These are phyloP conservation scores for Alternaria triticina DNA, from an alignment of 2,329 filamentous ascomycete genomes.

Conservation along the genomic window DNA sequence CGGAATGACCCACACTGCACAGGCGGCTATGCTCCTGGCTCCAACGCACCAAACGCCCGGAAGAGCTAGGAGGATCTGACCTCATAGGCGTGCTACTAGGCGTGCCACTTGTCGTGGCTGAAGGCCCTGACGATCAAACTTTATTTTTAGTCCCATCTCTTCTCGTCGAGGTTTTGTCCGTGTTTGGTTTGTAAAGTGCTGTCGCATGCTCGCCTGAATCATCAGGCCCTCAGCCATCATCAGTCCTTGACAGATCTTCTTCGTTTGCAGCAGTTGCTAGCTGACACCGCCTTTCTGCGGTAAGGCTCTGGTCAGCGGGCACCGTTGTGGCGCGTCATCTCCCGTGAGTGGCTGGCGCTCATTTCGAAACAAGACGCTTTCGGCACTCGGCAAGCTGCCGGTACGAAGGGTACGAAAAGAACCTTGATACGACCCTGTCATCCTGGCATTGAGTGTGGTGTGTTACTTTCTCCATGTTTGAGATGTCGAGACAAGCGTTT, in stretches of 20 bases:
- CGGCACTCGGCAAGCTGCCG: constrained; percentile 5
- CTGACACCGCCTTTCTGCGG: constrained; percentile 1
- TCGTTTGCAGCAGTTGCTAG: neutral
- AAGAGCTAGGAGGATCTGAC: constrained; percentile 21
- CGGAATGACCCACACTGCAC: constrained; percentile 10
- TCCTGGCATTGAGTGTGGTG: neutral
- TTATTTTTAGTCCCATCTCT: constrained; percentile 11
- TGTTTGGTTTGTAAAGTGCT: neutral
- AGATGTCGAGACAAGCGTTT: neutral
- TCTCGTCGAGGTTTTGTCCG: constrained; percentile 1
- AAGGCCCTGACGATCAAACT: constrained; percentile 16
- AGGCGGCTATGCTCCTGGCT: constrained; percentile 19
- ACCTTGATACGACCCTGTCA: constrained; percentile 7
- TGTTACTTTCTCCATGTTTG: constrained; percentile 4
- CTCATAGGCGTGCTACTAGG: constrained; percentile 20
- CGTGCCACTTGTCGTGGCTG: constrained; percentile 21
- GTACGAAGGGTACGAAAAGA: neutral
- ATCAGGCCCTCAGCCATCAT: neutral
- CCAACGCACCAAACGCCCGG: constrained; percentile 8
- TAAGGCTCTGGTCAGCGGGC: neutral
- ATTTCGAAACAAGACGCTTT: neutral
- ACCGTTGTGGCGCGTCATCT: constrained; percentile 3
- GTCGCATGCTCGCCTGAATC: constrained; percentile 5
- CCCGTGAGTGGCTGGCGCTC: neutral
- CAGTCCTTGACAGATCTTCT: neutral